Conservation (phyloP, 2,329 filamentous ascomycete species). For the Colletotrichum acutatum region DNA sequence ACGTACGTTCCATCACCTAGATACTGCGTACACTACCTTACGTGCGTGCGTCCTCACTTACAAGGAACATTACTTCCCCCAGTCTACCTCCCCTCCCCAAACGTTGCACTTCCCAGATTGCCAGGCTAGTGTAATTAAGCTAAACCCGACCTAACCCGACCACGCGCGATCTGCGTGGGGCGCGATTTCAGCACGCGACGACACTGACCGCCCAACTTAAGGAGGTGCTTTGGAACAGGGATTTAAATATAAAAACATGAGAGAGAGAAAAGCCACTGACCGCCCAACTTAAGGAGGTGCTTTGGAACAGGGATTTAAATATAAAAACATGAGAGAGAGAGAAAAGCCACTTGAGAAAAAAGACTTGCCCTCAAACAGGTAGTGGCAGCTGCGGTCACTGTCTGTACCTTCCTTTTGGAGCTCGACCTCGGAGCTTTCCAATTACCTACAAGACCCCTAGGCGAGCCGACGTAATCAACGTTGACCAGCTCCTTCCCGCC, state of each 20-base stretch:
- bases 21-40: too few relatives aligned
- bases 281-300: neutral
- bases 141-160: too few relatives aligned
- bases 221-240: neutral
- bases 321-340: neutral
- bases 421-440: neutral
- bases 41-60: too few relatives aligned
- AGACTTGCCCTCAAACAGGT: neutral
- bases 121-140: neutral
- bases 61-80: neutral
- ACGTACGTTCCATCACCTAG: too few relatives aligned
- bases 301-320: neutral
- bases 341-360: neutral
- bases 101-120: neutral
- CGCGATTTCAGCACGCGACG: neutral
- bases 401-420: neutral
- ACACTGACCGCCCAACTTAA: neutral
- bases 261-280: neutral
- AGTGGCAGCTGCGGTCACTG: neutral
- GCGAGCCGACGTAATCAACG: neutral
- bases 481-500: neutral
- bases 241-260: neutral
- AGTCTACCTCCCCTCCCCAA: neutral
- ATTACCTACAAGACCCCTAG: neutral
- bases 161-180: neutral